These are phyloP conservation scores for Pseudoperonospora humuli DNA, from an alignment of 352 stramenopile species.

Conservation along the genomic window DNA sequence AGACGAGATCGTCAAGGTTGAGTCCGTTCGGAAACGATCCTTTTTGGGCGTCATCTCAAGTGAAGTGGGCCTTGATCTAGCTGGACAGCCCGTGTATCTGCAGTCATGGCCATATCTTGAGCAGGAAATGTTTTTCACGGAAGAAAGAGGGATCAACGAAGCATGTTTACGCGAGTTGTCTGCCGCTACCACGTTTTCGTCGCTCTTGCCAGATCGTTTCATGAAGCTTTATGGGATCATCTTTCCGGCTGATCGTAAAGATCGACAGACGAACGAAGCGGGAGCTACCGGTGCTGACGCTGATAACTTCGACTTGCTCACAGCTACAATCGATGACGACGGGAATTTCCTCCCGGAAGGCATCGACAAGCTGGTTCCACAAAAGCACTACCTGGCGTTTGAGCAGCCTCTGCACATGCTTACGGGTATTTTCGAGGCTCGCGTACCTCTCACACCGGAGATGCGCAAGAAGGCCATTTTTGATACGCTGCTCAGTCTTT, in stretches of 20 bases:
- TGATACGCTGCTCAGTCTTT: conserved; percentile 57
- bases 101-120: conserved; percentile 77
- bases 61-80: conserved; percentile 35
- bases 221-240: conserved; percentile 58
- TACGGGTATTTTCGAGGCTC: conserved; percentile 63
- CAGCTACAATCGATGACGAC: conserved; percentile 27
- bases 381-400: conserved; percentile 71
- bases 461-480: conserved; percentile 64
- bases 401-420: conserved; percentile 75
- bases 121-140: conserved; percentile 38
- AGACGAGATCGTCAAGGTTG: conserved; percentile 35
- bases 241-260: conserved; percentile 48
- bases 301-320: conserved; percentile 32
- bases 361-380: conserved; percentile 26
- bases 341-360: conserved; percentile 23
- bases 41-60: conserved; percentile 44
- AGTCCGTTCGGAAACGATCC: conserved; percentile 62
- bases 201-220: conserved; percentile 40
- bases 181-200: conserved; percentile 36
- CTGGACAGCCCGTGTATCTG: conserved; percentile 50
- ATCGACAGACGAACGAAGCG: conserved; percentile 12
- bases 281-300: conserved; percentile 7
- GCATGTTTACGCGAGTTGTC: conserved; percentile 52
- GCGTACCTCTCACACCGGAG: conserved; percentile 28
- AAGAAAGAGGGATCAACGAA: conserved; percentile 39